A percentile compares a stretch with the other conserved stretches of the same genome.
Conservation (phyloP, 2,329 filamentous ascomycete species). For the Fusarium illudens region DNA sequence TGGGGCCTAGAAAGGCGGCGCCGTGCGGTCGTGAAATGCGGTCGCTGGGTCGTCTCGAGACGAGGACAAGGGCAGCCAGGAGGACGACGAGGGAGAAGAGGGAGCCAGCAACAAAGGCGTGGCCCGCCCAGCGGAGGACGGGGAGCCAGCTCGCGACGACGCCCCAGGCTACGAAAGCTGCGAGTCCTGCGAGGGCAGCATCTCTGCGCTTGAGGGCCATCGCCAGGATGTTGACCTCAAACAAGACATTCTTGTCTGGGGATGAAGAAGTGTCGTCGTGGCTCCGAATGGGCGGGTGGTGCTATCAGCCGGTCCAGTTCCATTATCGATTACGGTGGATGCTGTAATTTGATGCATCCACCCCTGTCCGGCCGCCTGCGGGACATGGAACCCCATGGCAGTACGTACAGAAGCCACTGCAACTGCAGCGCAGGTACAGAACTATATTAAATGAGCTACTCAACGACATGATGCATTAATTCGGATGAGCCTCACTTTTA, state of each 20-base stretch:
- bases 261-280: slow-evolving; percentile 35
- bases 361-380: slow-evolving; percentile 28
- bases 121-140: slow-evolving; percentile 81
- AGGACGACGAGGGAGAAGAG: slow-evolving; percentile 64
- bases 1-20: slow-evolving; percentile 67
- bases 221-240: slow-evolving; percentile 45
- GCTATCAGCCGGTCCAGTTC: slow-evolving; percentile 28
- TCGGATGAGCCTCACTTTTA: neutral
- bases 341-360: slow-evolving; percentile 35
- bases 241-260: slow-evolving; percentile 45
- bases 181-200: slow-evolving; percentile 72
- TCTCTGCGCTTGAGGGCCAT: slow-evolving; percentile 80
- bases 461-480: neutral
- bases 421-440: slow-evolving; percentile 24
- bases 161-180: slow-evolving; percentile 86
- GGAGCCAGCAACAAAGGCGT: slow-evolving; percentile 80
- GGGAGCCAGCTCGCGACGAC: slow-evolving; percentile 85
- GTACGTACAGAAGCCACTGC: slow-evolving; percentile 3
- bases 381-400: slow-evolving; percentile 31
- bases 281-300: slow-evolving; percentile 28
- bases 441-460: neutral
- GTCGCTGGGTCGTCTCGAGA: slow-evolving; percentile 59
- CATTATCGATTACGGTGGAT: slow-evolving; percentile 38
- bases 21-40: slow-evolving; percentile 54
- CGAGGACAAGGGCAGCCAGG: slow-evolving; percentile 63